Evolutionary conservation across 768 basidiomycete genomes (phyloP), one percentile per base, ranked within the genome.

Genomic region (Serendipita sp.): DNA sequence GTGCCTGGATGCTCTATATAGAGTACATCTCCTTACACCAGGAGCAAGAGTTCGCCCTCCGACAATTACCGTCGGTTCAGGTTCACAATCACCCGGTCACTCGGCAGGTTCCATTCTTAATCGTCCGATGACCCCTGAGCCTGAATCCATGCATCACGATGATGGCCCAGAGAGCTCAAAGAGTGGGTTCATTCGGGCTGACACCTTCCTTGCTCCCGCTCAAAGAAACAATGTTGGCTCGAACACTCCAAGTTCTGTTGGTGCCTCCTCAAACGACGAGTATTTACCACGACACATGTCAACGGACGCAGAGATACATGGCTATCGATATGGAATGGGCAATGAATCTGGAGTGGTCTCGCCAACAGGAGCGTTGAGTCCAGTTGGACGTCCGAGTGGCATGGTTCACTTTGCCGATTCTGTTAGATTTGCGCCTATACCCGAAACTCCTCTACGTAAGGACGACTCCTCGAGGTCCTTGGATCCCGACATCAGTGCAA

Each of bases 51-150:
- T 65, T 35, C 65, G 28, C 3, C 7, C 38, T n/a, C 54, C 28
- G 11, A 44, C 53, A 28, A 28, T 46, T 13, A 41, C n/a, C 8
- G 35, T 62, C 16, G 58, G 41, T 41, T 41, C 41, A 7, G 58
- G n/a, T 38, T 11, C 45, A 64, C 54, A 51, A 53, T 7, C 72
- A 72, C 65, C 75, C 74, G 45, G 75, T 72, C 47, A 86, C 88
- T 63, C 16, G 10, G 10, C 4, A 24, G 11, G 4, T n/a, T 30
- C 18, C 16, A 60, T 60, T 30, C 56, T 60, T 35, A 35, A 37
- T 3, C 28, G 56, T n/a, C 56, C 56, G 16, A 24, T 60, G 37
- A 28, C 56, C 10, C 56, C 56, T 11, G 56, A 60, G 28, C 56
- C 56, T 30, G 56, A 60, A n/a, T n/a, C 56, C 10, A 4, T 60